A percentile compares a stretch with the other conserved stretches of the same genome.
Evolutionary conservation across 2,329 filamentous ascomycete genomes (phyloP).

Genomic region (Phyllosticta citrichinensis): DNA sequence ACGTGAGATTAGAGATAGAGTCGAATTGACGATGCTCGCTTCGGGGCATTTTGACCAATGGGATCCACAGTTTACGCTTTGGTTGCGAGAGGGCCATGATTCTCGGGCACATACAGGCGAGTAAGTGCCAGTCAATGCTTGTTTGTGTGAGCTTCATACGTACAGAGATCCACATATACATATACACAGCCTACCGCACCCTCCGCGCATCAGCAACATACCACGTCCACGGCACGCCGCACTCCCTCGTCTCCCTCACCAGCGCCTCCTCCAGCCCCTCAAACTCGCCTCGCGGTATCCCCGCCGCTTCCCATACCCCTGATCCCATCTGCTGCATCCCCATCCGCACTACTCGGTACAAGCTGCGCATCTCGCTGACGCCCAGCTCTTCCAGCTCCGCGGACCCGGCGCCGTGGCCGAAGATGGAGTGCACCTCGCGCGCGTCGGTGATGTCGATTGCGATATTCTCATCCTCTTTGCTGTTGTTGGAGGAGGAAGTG

Average conservation of each 20-base stretch:
- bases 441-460: not conserved
- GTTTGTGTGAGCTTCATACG: too few species aligned
- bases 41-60: too few species aligned
- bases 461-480: not conserved
- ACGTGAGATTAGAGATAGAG: too few species aligned
- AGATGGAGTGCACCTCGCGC: not conserved
- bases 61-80: too few species aligned
- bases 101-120: too few species aligned
- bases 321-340: not conserved
- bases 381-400: not conserved
- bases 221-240: not conserved
- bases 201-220: not conserved
- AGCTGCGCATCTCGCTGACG: not conserved
- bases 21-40: too few species aligned
- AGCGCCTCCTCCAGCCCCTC: not conserved
- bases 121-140: too few species aligned
- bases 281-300: not conserved
- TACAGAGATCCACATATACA: too few species aligned
- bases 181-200: not conserved
- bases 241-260: not conserved
- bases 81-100: too few species aligned
- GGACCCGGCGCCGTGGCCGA: not conserved
- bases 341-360: not conserved
- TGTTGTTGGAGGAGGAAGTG: not conserved
- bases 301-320: not conserved